These are phyloP conservation scores for Suillus sp. DNA, from an alignment of 768 basidiomycete genomes.

Conservation along the genomic window DNA sequence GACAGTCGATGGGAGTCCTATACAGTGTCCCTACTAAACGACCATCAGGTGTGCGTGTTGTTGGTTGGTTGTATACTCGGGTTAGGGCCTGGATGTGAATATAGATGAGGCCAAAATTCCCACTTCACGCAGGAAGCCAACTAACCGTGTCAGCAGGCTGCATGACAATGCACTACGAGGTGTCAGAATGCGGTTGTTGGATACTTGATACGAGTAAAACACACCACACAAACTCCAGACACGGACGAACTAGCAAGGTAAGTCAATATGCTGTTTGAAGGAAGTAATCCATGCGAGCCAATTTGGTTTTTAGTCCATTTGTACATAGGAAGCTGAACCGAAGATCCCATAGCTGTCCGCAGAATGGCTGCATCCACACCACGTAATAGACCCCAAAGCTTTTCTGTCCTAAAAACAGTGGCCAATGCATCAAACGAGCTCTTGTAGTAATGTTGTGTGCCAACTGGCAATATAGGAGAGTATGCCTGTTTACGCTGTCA, in stretches of 20 bases:
- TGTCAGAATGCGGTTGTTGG: background rate
- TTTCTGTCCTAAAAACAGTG: conserved; percentile 79
- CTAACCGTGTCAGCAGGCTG: conserved; percentile 89
- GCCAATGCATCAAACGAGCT: conserved; percentile 78
- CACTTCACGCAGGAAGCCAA: conserved; percentile 23
- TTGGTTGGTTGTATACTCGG: conserved; percentile 95
- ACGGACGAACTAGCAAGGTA: conserved; percentile 87
- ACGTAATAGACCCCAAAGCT: conserved; percentile 76
- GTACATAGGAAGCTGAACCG: conserved; percentile 95
- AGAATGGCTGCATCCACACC: conserved; percentile 94
- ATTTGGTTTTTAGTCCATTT: conserved; percentile 89
- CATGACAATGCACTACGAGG: conserved; percentile 79
- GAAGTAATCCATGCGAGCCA: conserved; percentile 64
- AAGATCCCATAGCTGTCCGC: conserved; percentile 93
- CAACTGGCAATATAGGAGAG: conserved; percentile 92
- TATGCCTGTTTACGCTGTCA: conserved; percentile 63
- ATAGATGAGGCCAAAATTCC: conserved; percentile 7
- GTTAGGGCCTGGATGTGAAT: conserved; percentile 65
- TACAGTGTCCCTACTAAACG: conserved; percentile 76
- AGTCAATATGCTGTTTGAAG: conserved; percentile 80
- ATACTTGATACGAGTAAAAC: conserved; percentile 32
- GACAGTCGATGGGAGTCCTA: conserved; percentile 90
- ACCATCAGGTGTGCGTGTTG: conserved; percentile 68
- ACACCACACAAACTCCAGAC: conserved; percentile 89
- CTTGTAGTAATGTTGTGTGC: conserved; percentile 91